Percentiles rank a stretch among this genome's conserved stretches.
Evolutionary conservation across 176 grass and related monocot species (phyloP).

Genomic region (Tuctoria greenei): DNA sequence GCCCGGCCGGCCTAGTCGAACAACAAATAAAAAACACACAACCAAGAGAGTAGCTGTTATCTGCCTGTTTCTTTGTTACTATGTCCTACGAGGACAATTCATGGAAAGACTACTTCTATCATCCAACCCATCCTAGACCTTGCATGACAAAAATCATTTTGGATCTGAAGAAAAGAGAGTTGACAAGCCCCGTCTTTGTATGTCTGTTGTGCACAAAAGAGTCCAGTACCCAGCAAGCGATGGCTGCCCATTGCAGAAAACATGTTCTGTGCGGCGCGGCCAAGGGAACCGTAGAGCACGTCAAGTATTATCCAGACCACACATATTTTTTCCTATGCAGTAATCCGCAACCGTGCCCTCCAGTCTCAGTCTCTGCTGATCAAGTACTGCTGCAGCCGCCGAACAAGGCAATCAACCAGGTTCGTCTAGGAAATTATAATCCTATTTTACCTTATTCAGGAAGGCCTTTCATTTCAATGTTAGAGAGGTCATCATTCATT

Average conservation of each 20-base stretch:
- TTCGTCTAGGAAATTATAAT: neutral
- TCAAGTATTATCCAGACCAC: constrained; percentile 25
- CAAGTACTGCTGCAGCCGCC: neutral
- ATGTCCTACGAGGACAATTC: neutral
- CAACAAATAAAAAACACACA: neutral
- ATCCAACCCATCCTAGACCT: neutral
- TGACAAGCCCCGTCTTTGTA: neutral
- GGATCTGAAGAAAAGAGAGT: neutral
- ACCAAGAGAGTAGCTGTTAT: neutral
- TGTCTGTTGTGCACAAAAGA: constrained; percentile 7
- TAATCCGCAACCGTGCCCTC: neutral
- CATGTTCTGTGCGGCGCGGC: neutral
- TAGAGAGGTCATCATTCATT: neutral
- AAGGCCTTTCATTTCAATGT: neutral
- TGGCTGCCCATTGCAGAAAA: constrained; percentile 7
- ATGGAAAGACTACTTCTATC: neutral
- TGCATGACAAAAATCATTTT: neutral
- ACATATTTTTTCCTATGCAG: neutral
- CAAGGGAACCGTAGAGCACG: constrained; percentile 11
- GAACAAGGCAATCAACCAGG: neutral
- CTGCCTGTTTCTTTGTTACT: neutral
- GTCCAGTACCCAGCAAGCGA: neutral
- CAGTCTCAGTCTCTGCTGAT: neutral
- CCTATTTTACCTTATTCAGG: neutral
- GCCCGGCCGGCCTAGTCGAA: neutral